Conservation (phyloP, 768 basidiomycete genomes). For the Lepiota venenata region DNA sequence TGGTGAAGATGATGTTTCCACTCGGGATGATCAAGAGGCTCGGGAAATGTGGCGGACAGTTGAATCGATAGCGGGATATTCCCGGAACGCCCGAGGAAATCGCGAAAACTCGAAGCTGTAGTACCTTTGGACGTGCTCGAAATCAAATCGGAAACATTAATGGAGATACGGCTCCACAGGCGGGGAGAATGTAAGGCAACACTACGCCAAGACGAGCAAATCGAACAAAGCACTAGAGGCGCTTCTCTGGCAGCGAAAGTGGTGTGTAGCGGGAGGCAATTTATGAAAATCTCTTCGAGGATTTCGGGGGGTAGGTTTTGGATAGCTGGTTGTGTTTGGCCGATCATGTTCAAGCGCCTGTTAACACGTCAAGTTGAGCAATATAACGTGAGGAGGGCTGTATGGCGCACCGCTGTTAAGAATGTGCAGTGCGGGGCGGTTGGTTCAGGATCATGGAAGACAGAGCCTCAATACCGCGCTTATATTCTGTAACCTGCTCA, state of each 20-base stretch:
- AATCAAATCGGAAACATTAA: slow-evolving; percentile 1
- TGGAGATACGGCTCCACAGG: slow-evolving; percentile 4
- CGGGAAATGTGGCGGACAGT: background rate
- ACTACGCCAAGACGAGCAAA: slow-evolving; percentile 4
- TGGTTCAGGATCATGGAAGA: too few relatives aligned
- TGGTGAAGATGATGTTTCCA: background rate
- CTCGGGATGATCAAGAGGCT: background rate
- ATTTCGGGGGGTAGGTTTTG: slow-evolving; percentile 3
- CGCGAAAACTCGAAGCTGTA: background rate
- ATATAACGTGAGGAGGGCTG: too few relatives aligned
- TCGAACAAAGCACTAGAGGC: slow-evolving; percentile 3
- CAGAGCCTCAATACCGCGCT: too few relatives aligned
- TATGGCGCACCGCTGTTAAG: too few relatives aligned
- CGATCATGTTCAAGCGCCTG: too few relatives aligned
- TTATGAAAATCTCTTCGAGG: slow-evolving; percentile 3
- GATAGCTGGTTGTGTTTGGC: background rate
- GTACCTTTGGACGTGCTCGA: background rate
- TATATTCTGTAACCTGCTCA: background rate
- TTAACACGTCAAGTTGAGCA: too few relatives aligned
- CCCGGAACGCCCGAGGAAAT: background rate
- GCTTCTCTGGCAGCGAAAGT: background rate
- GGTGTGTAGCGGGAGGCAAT: background rate
- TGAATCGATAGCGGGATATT: background rate
- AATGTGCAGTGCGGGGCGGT: too few relatives aligned
- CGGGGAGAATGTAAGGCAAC: slow-evolving; percentile 1